A percentile compares a stretch with the other conserved stretches of the same genome.
Evolutionary conservation across 2,329 filamentous ascomycete genomes (phyloP).

Genomic region (Xylaria sp.): DNA sequence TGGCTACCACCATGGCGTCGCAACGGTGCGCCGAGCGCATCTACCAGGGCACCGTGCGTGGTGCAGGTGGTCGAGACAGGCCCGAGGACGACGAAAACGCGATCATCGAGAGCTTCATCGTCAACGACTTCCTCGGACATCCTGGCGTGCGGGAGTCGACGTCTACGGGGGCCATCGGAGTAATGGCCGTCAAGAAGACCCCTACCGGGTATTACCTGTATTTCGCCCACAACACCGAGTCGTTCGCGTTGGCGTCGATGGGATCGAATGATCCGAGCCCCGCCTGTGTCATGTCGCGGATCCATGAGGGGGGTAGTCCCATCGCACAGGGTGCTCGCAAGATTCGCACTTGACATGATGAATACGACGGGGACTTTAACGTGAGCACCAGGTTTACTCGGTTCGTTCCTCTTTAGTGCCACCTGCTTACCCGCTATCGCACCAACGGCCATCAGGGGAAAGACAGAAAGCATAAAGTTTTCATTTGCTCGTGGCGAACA

Average conservation of each 20-base stretch:
- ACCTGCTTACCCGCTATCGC: background rate
- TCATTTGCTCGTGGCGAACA: background rate
- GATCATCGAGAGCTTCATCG: conserved; percentile 79
- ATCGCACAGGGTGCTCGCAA: conserved; percentile 68
- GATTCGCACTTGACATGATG: conserved; percentile 49
- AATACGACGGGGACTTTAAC: background rate
- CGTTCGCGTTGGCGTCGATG: conserved; percentile 89
- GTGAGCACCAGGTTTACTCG: background rate
- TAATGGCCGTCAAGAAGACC: conserved; percentile 89
- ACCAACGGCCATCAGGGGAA: background rate
- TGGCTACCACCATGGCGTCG: conserved; percentile 94
- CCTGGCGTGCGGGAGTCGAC: conserved; percentile 83
- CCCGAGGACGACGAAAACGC: conserved; percentile 80
- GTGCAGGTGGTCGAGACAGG: conserved; percentile 69
- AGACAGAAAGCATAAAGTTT: background rate
- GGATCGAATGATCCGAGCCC: conserved; percentile 79
- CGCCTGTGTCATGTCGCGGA: conserved; percentile 88
- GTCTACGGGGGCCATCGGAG: conserved; percentile 87
- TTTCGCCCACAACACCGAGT: conserved; percentile 96
- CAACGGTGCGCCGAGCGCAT: conserved; percentile 86
- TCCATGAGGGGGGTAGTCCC: conserved; percentile 58
- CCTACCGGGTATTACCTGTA: conserved; percentile 81
- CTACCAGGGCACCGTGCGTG: conserved; percentile 74
- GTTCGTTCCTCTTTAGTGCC: background rate
- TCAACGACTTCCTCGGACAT: conserved; percentile 92